Base-by-base conservation (phyloP, 2,329 filamentous ascomycete species). In the Leptographium radiaticola region DNA sequence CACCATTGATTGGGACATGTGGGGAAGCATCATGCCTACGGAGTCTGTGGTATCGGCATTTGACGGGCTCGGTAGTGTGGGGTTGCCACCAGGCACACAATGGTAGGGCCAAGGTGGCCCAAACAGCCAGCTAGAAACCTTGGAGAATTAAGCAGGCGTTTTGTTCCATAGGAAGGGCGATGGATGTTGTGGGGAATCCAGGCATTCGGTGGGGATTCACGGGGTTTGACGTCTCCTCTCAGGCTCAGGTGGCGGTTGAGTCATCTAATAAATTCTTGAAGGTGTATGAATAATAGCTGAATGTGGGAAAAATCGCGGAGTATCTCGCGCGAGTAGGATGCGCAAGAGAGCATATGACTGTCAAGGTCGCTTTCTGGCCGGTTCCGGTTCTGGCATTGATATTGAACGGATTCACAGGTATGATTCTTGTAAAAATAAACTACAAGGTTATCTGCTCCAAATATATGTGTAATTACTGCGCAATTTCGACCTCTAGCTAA, bases 1-100 rank as follows among this genome's bases (percentile, higher is more conserved):
- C 11, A 59, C 64, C 4, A 59, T 75, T 16, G 72, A 74, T 49
- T 74, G 73, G 69, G 73, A 75, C 52, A 67, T 75, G 62, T 73
- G 71, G 64, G 62, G 63, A 6, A 64, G 56, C 30, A 54, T 61
- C 30, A 43, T 59, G 16, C 52, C 57, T 34, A 52, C 49, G 1
- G 44, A 45, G 1, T 50, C 56, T 16, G 20, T 30, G 6, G 49
- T 52, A 45, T 45, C 53, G n/a, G 49, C 57, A 7, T 60, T 62
- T 44, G 60, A 59, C 46, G 62, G 59, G 16, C 51, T 59, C 18
- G 49, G 49, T 15, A 7, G 13, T 13, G 36, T 40, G 18, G 18
- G 18, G 20, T n/a, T 47, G 12, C 46, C 46, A 36, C 46, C 46
- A 25, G 46, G 34, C 46, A 36, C 46, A 9, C 46, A 48, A 25